Evolutionary conservation across 768 basidiomycete species (phyloP), one percentile per base, ranked within the genome.

Genomic region (Agrocybe pediades): DNA sequence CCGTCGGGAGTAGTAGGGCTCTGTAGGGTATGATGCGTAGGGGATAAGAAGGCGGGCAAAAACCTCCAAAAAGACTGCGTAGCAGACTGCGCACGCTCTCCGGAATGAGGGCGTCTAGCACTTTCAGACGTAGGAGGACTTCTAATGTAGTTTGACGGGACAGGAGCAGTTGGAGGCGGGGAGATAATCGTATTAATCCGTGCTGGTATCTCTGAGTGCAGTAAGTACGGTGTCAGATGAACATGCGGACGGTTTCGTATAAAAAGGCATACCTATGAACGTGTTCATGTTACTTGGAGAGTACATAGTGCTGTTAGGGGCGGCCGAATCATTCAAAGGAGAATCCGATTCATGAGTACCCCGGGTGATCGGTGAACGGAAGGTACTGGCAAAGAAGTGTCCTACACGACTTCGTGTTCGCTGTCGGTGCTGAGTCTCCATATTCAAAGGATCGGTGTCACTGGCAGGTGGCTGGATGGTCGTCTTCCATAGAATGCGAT

Each of bases 401-500:
- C 80, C 73, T 46, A 87, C 74, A 25, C 57, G 51, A 41, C 42
- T 56, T 8, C 53, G 73, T 25, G 76, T 67, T 30, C 74, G 64
- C 41, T 63, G 13, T 13, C n/a, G 13, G 46, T 46, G 63, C 41
- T 40, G 64, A 59, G 30, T 62, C 45, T 58, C 54, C 44, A 33
- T 30, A 25, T 71, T 69, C 9, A 24, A n/a, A 21, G 77, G 73
- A 15, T 71, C 72, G 21, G 6, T 17, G 8, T 71, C 66, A 1
- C 5, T 3, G n/a, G 71, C 68, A 11, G 76, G 76, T 15, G 78
- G 79, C 25, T 72, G 63, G 21, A 88, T 75, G 0, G 86, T 91
- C 5, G 87, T 79, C 68, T 91, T 93, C 85, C 85, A 92, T 4
- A 93, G 70, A 41, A 93, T 89, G 17, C 91, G 84, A 65, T 93